These are phyloP conservation scores for Aspergillus asperescens DNA, from an alignment of 495 filamentous ascomycete species.

Conservation along the genomic window DNA sequence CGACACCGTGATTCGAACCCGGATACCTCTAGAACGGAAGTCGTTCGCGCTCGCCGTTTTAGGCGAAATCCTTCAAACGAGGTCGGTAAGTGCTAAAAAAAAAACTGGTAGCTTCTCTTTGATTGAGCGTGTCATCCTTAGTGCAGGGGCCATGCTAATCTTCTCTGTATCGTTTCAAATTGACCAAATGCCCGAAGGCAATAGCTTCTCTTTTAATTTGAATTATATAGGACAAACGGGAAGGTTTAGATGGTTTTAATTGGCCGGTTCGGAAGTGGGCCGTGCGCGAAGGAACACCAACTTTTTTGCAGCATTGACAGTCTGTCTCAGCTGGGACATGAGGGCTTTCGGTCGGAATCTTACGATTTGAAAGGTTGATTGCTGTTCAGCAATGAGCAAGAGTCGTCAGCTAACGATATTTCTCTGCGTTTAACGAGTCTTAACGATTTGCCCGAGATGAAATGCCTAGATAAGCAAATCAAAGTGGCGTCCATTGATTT, in stretches of 20 bases:
- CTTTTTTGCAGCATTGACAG: background rate
- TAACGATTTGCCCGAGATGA: too few species aligned
- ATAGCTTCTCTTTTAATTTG: conserved; percentile 12
- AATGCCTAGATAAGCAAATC: too few species aligned
- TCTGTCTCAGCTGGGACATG: background rate
- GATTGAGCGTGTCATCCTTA: conserved; percentile 99
- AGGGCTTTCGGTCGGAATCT: too few species aligned
- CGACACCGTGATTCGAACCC: conserved; percentile 9
- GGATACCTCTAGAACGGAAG: background rate
- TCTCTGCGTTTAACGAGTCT: too few species aligned
- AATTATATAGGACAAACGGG: conserved; percentile 20
- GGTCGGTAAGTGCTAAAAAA: conserved; percentile 39
- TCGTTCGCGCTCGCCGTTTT: background rate
- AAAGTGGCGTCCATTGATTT: too few species aligned
- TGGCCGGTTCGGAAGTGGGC: conserved; percentile 7
- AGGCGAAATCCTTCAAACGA: conserved; percentile 17
- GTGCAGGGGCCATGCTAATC: conserved; percentile 99
- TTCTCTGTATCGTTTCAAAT: conserved; percentile 84
- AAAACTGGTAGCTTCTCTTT: conserved; percentile 91
- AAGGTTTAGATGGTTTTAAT: background rate
- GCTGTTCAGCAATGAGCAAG: too few species aligned
- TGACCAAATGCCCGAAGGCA: conserved; percentile 78
- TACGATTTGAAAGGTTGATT: too few species aligned
- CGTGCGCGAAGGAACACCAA: conserved; percentile 17
- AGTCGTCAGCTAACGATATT: too few species aligned